Evolutionary conservation across 2,329 filamentous ascomycete species (phyloP).

Genomic region (Kalaharituber pfeilii): DNA sequence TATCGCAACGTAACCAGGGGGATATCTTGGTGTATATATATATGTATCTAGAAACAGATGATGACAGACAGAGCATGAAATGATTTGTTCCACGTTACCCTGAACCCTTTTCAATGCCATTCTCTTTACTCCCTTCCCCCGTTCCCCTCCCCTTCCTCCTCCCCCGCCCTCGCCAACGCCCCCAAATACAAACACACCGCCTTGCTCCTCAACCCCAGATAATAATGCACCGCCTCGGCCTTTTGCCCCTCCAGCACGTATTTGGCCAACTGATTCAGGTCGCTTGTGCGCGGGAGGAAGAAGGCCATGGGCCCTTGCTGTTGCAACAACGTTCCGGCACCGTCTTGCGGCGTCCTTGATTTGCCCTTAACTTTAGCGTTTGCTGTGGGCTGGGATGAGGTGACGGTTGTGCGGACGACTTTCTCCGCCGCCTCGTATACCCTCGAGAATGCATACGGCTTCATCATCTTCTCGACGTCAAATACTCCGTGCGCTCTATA

Average conservation of each 20-base stretch:
- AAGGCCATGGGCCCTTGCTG: constrained; percentile 69
- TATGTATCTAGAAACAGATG: too few relatives aligned
- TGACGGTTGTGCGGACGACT: not conserved
- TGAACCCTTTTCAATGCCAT: too few relatives aligned
- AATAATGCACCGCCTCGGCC: constrained; percentile 72
- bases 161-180: too few relatives aligned
- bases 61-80: too few relatives aligned
- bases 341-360: too few relatives aligned
- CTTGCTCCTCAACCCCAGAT: constrained; percentile 78
- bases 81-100: too few relatives aligned
- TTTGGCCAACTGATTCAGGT: constrained; percentile 7
- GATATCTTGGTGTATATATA: too few relatives aligned
- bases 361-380: too few relatives aligned
- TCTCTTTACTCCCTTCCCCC: too few relatives aligned
- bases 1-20: not conserved
- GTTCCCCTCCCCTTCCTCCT: too few relatives aligned
- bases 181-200: constrained; percentile 25
- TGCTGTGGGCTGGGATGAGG: not conserved
- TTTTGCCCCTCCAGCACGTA: constrained; percentile 28
- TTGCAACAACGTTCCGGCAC: constrained; percentile 67
- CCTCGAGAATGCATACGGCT: constrained; percentile 45
- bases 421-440: not conserved
- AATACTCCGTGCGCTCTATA: constrained; percentile 56
- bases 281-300: constrained; percentile 40
- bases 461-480: constrained; percentile 79